phyloP scores from a whole-genome alignment of 2,329 filamentous ascomycete genomes.

The Nakataea oryzae region DNA sequence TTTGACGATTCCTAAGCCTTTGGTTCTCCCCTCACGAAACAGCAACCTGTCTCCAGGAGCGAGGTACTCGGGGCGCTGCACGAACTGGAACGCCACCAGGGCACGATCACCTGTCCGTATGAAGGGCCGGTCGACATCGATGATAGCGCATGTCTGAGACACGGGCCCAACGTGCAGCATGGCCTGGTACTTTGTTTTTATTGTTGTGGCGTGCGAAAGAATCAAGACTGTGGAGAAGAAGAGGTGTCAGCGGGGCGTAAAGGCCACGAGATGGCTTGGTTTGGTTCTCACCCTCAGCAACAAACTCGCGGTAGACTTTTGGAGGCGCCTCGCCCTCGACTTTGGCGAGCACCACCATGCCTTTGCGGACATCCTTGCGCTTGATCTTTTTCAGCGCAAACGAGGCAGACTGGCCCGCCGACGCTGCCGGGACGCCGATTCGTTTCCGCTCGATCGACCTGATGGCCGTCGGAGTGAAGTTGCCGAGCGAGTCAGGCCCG shows the following conservation, averaged over 20 bases:
- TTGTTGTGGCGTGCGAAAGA: constrained; percentile 90
- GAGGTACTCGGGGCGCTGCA: constrained; percentile 88
- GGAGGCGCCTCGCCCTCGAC: constrained; percentile 58
- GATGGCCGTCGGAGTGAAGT: constrained; percentile 79
- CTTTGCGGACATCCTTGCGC: constrained; percentile 88
- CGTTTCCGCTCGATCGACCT: constrained; percentile 92
- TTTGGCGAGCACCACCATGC: constrained; percentile 92
- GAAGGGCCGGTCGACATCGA: constrained; percentile 92
- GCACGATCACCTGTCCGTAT: constrained; percentile 94
- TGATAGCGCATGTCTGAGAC: constrained; percentile 91
- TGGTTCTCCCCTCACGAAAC: constrained; percentile 90
- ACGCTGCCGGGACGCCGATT: constrained; percentile 76
- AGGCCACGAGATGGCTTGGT: neutral
- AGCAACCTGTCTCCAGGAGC: constrained; percentile 79
- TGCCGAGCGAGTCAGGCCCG: constrained; percentile 81
- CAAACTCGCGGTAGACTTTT: constrained; percentile 66
- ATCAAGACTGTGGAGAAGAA: constrained; percentile 59
- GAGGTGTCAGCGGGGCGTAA: neutral
- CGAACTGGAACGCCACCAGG: constrained; percentile 86
- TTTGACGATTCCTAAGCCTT: constrained; percentile 92
- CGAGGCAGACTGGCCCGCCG: constrained; percentile 84
- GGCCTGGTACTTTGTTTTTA: constrained; percentile 92
- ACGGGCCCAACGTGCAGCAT: constrained; percentile 97
- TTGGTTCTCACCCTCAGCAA: constrained; percentile 55
- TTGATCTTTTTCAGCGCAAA: constrained; percentile 84